A percentile compares a stretch with the other conserved stretches of the same genome.
Conservation (phyloP, 1,139 yeast genomes). For the Candida albicans region DNA sequence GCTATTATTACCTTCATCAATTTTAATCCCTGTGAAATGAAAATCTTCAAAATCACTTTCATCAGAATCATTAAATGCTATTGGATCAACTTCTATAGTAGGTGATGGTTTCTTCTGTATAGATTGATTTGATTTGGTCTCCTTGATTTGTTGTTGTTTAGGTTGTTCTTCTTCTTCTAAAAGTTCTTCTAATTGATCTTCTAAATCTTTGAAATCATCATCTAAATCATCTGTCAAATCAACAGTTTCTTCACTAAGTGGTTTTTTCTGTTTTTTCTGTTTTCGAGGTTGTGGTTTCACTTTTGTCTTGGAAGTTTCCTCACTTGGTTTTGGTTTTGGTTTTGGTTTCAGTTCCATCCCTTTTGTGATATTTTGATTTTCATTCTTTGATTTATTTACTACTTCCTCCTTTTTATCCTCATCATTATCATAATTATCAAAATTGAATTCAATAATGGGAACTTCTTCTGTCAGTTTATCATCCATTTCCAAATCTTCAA, state of each 20-base stretch:
- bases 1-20: slow-evolving; percentile 22
- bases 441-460: slow-evolving; percentile 9
- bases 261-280: slow-evolving; percentile 3
- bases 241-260: slow-evolving; percentile 10
- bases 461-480: slow-evolving; percentile 11
- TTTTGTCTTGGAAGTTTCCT: slow-evolving; percentile 4
- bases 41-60: slow-evolving; percentile 32
- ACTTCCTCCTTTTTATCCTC: not conserved
- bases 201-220: slow-evolving; percentile 48
- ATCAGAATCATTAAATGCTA: slow-evolving; percentile 18
- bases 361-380: not conserved
- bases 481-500: slow-evolving; percentile 35
- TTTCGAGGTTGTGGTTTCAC: slow-evolving; percentile 4
- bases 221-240: slow-evolving; percentile 24
- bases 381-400: not conserved
- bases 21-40: slow-evolving; percentile 23
- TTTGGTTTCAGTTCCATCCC: not conserved
- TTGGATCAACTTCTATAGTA: slow-evolving; percentile 1
- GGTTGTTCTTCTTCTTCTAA: slow-evolving; percentile 28
- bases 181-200: slow-evolving; percentile 46
- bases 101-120: slow-evolving; percentile 1
- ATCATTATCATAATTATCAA: slow-evolving; percentile 2
- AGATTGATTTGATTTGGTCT: not conserved
- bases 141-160: not conserved
- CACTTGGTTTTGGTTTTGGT: slow-evolving; percentile 1